Base-by-base conservation (phyloP, 2,329 filamentous ascomycete genomes). In the Xylariaceae sp. region DNA sequence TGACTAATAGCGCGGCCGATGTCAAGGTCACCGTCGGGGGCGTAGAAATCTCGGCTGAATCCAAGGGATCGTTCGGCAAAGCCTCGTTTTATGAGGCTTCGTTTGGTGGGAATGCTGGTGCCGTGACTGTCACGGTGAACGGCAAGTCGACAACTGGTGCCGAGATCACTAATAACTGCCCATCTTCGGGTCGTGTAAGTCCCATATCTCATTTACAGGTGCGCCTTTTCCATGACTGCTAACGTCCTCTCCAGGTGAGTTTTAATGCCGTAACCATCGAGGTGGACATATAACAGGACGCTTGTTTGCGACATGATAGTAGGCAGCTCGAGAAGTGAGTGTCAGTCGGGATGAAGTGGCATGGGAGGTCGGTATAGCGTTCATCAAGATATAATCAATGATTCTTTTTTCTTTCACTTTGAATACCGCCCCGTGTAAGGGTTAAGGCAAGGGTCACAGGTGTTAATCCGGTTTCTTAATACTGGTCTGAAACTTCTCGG, bases 401-500 rank as follows among this genome's bases (percentile, higher is more conserved):
- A 11, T 15, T 24, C n/a, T n/a, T n/a, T n/a, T n/a, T n/a, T n/a
- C n/a, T 15, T 13, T 24, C 16, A 18, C 16, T 27, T 12, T 26
- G 13, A 12, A 16, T 28, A 23, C 18, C n/a, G 19, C 11, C 17
- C 15, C 11, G n/a, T n/a, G n/a, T n/a, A n/a, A n/a, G n/a, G n/a
- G n/a, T n/a, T n/a, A n/a, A n/a, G n/a, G n/a, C n/a, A n/a, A n/a
- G n/a, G n/a, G n/a, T n/a, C n/a, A n/a, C n/a, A n/a, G n/a, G n/a
- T 42, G 41, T 24, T 56, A 55, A 29, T 57, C 55, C 4, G 53
- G 54, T 54, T 71, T 73, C 47, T 69, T 73, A 11, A 78, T 69
- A 48, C 74, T 68, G 21, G 59, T 53, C 53, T 71, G 69, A 47
- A 78, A 79, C 46, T 71, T 74, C 9, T 66, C 68, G n/a, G 73